Evolutionary conservation across 225 moss, liverwort and hornwort species (phyloP).

Genomic region (Sphagnum contortum): DNA sequence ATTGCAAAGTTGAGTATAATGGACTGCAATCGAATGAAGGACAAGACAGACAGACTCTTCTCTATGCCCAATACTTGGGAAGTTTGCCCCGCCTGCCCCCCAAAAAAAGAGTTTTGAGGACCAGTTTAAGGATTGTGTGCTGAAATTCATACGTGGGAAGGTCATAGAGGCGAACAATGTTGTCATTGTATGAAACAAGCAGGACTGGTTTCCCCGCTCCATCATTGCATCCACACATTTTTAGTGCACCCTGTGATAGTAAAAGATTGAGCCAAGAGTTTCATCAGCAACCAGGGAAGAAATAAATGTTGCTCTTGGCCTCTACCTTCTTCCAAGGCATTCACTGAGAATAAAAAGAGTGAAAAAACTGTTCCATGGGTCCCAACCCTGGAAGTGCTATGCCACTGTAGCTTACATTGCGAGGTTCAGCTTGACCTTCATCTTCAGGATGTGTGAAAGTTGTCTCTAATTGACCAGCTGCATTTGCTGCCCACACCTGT

Average conservation of each 20-base stretch:
- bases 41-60: no score
- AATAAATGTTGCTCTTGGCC: no score
- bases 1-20: no score
- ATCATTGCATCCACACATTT: conserved; percentile 78
- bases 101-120: background rate
- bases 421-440: conserved; percentile 24
- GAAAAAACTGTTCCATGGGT: no score
- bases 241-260: conserved; percentile 60
- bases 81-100: background rate
- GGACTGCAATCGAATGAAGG: background rate
- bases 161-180: conserved; percentile 79
- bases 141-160: conserved; percentile 69
- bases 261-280: no score
- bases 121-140: background rate
- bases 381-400: no score
- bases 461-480: conserved; percentile 69
- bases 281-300: no score
- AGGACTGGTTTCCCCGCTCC: conserved; percentile 67
- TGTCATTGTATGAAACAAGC: conserved; percentile 87
- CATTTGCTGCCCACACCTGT: conserved; percentile 83
- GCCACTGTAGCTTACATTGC: conserved; percentile 11
- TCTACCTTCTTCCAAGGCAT: no score
- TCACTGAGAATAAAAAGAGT: no score
- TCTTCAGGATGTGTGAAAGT: conserved; percentile 79
- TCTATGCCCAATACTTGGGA: background rate